These are phyloP conservation scores for Penicillium sp. DNA, from an alignment of 2,329 filamentous ascomycete genomes.

Conservation along the genomic window DNA sequence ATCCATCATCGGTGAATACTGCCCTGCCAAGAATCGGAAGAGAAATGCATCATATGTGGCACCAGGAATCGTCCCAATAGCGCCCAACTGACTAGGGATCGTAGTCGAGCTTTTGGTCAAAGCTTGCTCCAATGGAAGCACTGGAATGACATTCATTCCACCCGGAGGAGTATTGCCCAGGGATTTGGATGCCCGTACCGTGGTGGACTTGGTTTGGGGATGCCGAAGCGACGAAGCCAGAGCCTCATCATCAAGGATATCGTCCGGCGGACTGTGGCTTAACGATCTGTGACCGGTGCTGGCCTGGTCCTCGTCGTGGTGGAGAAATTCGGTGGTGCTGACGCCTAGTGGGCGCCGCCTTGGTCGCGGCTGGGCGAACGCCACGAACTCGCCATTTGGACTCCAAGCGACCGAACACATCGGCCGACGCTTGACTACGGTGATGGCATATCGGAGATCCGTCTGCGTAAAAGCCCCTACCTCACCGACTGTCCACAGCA, in stretches of 20 bases:
- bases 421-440: slow-evolving; percentile 57
- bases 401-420: slow-evolving; percentile 58
- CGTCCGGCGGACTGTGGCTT: slow-evolving; percentile 55
- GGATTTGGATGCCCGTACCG: slow-evolving; percentile 52
- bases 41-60: slow-evolving; percentile 41
- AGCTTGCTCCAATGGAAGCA: slow-evolving; percentile 53
- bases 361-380: slow-evolving; percentile 54
- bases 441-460: slow-evolving; percentile 59
- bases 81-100: slow-evolving; percentile 47
- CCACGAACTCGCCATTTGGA: slow-evolving; percentile 56
- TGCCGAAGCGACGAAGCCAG: slow-evolving; percentile 50
- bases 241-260: slow-evolving; percentile 56
- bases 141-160: slow-evolving; percentile 44
- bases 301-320: slow-evolving; percentile 41
- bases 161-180: slow-evolving; percentile 54
- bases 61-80: slow-evolving; percentile 51
- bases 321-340: slow-evolving; percentile 42
- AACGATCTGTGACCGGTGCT: slow-evolving; percentile 49
- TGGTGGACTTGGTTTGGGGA: slow-evolving; percentile 47
- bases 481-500: slow-evolving; percentile 63
- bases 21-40: slow-evolving; percentile 44
- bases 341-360: slow-evolving; percentile 42
- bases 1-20: slow-evolving; percentile 42
- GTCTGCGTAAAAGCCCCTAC: slow-evolving; percentile 62
- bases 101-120: slow-evolving; percentile 44